These are phyloP conservation scores for Cucurbita argyrosperma DNA, from an alignment of 306 rosid genomes.

Conservation along the genomic window DNA sequence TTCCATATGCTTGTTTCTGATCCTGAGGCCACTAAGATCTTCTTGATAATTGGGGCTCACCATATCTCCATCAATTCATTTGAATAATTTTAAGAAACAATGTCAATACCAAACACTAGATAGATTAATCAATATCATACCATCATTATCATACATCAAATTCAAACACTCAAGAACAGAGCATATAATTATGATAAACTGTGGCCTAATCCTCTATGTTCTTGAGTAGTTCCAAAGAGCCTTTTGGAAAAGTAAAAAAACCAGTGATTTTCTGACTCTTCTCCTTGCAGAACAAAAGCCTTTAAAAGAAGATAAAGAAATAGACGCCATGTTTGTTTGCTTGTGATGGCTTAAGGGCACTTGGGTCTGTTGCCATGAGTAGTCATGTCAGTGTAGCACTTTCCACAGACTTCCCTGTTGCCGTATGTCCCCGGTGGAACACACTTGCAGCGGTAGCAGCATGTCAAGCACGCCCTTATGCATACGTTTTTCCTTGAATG, in stretches of 20 bases:
- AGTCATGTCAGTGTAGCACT: slow-evolving; percentile 67
- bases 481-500: slow-evolving; percentile 51
- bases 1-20: background rate
- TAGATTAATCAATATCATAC: background rate
- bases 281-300: background rate
- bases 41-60: background rate
- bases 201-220: background rate
- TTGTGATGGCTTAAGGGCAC: slow-evolving; percentile 38
- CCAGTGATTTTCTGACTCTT: background rate
- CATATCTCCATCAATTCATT: background rate
- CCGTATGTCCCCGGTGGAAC: slow-evolving; percentile 93
- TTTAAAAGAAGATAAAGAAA: too few species aligned
- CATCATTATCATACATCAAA: background rate
- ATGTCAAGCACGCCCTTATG: slow-evolving; percentile 63
- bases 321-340: background rate
- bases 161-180: background rate
- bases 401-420: slow-evolving; percentile 70
- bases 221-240: background rate
- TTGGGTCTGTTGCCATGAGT: slow-evolving; percentile 53
- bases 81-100: too few species aligned
- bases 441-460: slow-evolving; percentile 80
- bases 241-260: background rate
- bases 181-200: background rate
- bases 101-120: background rate
- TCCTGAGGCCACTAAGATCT: background rate